Evolutionary conservation across 768 basidiomycete genomes (phyloP).

Genomic region (Pisolithus albus): DNA sequence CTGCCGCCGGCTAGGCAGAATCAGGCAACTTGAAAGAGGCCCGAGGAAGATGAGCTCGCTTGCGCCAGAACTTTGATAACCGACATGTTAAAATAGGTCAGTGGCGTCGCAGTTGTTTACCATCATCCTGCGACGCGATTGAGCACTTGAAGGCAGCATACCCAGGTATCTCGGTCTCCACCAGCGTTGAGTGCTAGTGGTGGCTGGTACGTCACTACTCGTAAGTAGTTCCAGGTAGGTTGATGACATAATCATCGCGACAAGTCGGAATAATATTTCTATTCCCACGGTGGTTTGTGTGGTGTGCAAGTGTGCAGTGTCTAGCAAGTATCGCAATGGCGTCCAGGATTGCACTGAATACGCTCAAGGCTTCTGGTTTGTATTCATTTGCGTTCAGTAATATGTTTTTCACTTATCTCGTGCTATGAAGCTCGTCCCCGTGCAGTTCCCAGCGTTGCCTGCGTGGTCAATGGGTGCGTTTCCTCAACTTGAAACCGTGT

Average conservation of each 20-base stretch:
- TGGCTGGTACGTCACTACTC: too few species aligned
- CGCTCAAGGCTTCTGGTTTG: slow-evolving; percentile 57
- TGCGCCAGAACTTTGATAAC: too few species aligned
- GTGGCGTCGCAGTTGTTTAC: too few species aligned
- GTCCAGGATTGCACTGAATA: slow-evolving; percentile 63
- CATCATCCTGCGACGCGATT: too few species aligned
- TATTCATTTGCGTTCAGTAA: neutral
- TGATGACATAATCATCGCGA: slow-evolving; percentile 22
- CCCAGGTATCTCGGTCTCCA: neutral
- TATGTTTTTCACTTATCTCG: neutral
- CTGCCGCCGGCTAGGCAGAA: too few species aligned
- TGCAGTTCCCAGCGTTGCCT: slow-evolving; percentile 41
- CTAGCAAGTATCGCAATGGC: slow-evolving; percentile 38
- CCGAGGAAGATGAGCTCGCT: too few species aligned
- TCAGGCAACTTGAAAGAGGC: too few species aligned
- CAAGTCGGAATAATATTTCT: slow-evolving; percentile 24
- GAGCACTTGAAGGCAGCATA: neutral
- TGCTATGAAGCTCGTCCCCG: slow-evolving; percentile 46
- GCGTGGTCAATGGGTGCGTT: slow-evolving; percentile 43
- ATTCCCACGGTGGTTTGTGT: slow-evolving; percentile 21
- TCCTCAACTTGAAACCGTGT: slow-evolving; percentile 1
- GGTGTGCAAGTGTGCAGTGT: slow-evolving; percentile 3
- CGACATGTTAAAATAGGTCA: too few species aligned
- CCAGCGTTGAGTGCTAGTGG: neutral
- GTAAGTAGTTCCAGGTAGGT: neutral